These are phyloP conservation scores for Salix exigua DNA, from an alignment of 345 rosid species.

Conservation along the genomic window DNA sequence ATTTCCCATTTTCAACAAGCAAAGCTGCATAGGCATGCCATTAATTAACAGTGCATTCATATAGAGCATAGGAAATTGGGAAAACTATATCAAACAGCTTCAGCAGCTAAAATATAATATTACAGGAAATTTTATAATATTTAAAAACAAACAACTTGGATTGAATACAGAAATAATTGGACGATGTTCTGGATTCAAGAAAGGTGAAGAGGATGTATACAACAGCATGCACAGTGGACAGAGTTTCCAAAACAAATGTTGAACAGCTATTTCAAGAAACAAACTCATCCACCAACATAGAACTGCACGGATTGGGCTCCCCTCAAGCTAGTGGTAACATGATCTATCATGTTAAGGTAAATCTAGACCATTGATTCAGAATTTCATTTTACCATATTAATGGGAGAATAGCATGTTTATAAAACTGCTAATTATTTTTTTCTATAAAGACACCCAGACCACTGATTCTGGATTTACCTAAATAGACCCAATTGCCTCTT, in stretches of 20 bases:
- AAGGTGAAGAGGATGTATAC: not conserved
- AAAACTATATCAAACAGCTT: not conserved
- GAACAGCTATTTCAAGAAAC: not conserved
- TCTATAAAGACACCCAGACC: no score
- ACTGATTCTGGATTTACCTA: not conserved
- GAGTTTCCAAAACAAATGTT: not conserved
- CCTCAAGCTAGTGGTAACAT: no score
- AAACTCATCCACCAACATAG: not conserved
- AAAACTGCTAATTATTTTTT: no score
- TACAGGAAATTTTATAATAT: not conserved
- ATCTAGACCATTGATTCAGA: no score
- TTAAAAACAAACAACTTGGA: not conserved
- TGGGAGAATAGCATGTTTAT: no score
- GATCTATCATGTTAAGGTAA: no score
- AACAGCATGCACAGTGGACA: not conserved
- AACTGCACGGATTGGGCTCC: no score
- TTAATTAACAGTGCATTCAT: not conserved
- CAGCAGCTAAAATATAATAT: not conserved
- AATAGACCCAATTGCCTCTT: not conserved
- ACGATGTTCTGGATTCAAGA: not conserved
- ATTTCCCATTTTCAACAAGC: constrained; percentile 92
- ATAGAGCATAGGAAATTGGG: not conserved
- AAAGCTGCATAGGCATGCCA: constrained; percentile 40
- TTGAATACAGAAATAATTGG: not conserved
- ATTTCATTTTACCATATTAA: no score